Conservation (phyloP, 352 stramenopile species). For the Globisporangium alternatum region DNA sequence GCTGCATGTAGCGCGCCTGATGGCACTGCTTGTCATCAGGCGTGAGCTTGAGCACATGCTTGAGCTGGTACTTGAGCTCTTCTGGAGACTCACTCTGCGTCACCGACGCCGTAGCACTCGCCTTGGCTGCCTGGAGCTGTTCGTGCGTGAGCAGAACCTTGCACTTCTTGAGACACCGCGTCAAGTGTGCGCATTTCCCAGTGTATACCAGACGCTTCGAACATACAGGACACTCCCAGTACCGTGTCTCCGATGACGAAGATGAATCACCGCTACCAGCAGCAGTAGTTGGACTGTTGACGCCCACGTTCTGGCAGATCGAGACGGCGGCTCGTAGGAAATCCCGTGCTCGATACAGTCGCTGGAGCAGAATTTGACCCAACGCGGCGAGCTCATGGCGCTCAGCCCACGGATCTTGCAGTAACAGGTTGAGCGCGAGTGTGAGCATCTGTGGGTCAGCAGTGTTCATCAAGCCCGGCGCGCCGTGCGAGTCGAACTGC, state of each 20-base stretch:
- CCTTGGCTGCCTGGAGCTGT: conserved; percentile 6
- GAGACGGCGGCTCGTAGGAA: conserved; percentile 14
- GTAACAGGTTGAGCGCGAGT: conserved; percentile 9
- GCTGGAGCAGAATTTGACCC: conserved; percentile 7
- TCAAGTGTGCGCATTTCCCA: conserved; percentile 11
- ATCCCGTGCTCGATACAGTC: conserved; percentile 7
- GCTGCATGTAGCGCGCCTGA: conserved; percentile 18
- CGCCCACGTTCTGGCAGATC: conserved; percentile 1
- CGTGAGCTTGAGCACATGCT: neutral
- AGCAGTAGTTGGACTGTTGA: neutral
- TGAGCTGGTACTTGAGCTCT: conserved; percentile 11
- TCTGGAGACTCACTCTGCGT: neutral
- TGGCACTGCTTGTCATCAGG: conserved; percentile 7
- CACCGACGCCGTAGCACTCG: neutral
- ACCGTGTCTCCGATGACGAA: neutral
- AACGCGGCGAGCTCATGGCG: conserved; percentile 1
- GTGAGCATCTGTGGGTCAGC: conserved; percentile 14
- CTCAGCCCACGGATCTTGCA: conserved; percentile 9
- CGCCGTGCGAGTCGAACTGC: conserved; percentile 14
- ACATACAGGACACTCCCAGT: conserved; percentile 18
- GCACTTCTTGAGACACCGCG: conserved; percentile 15
- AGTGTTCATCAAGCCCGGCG: conserved; percentile 4
- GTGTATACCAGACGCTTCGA: conserved; percentile 9
- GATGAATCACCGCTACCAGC: neutral
- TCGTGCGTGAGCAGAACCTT: conserved; percentile 10